These are phyloP conservation scores for Lipomyces lipofer DNA, from an alignment of 805 yeast genomes.

Conservation along the genomic window DNA sequence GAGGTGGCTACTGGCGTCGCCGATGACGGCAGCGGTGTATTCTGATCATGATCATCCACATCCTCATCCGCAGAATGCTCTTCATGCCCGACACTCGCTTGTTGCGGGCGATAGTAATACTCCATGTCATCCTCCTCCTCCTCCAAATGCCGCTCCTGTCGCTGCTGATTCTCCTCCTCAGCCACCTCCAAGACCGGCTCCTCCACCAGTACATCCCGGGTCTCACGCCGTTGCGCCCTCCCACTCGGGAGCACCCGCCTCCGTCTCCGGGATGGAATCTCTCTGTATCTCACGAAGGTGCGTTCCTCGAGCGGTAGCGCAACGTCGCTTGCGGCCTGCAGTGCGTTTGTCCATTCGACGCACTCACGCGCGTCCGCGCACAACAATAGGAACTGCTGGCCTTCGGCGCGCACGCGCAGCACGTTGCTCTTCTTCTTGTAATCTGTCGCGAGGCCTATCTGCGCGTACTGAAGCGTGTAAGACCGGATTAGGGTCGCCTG, in stretches of 20 bases:
- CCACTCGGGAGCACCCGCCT: constrained; percentile 37
- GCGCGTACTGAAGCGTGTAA: constrained; percentile 81
- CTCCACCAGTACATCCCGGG: neutral
- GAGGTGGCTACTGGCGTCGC: neutral
- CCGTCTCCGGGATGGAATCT: constrained; percentile 76
- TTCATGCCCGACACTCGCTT: neutral
- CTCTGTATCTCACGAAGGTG: constrained; percentile 70
- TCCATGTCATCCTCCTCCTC: constrained; percentile 18
- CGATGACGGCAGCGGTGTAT: neutral
- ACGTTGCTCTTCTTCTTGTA: constrained; percentile 70
- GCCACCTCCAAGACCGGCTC: neutral
- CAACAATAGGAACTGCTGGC: constrained; percentile 73
- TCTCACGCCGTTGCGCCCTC: constrained; percentile 14
- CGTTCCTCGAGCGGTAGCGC: constrained; percentile 74
- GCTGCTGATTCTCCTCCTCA: constrained; percentile 1
- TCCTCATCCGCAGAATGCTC: neutral
- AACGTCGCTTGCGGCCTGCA: constrained; percentile 75
- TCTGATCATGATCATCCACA: no score
- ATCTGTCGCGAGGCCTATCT: constrained; percentile 82
- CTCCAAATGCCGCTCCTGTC: constrained; percentile 5
- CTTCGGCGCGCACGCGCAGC: constrained; percentile 74
- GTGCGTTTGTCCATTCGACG: constrained; percentile 74
- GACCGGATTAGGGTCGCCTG: constrained; percentile 45
- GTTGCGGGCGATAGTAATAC: constrained; percentile 19
- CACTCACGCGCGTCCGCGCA: constrained; percentile 63